Conservation (phyloP, 768 basidiomycete genomes). For the Dentipellis sp. region DNA sequence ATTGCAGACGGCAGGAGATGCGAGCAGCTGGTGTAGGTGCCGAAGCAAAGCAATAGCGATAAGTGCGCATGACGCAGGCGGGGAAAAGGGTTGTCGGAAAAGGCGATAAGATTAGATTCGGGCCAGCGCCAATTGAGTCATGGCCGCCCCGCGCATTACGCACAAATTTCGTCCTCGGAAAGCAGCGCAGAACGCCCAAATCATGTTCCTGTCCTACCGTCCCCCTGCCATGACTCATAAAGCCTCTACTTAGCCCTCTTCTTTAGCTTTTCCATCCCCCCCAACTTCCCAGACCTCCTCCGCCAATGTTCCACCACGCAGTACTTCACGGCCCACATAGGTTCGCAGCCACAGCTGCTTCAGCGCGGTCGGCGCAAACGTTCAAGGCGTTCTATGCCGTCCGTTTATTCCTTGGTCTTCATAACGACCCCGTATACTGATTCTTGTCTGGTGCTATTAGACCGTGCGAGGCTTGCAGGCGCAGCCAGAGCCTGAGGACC, state of each 20-base stretch:
- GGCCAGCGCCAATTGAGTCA: not conserved
- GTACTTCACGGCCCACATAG: conserved; percentile 21
- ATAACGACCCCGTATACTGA: not conserved
- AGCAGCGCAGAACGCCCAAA: not conserved
- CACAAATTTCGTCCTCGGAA: not conserved
- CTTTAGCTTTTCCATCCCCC: not conserved
- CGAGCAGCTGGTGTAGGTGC: too few species aligned
- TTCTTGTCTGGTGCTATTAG: not conserved
- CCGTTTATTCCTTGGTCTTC: conserved; percentile 16
- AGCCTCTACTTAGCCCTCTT: not conserved
- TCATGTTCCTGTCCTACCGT: conserved; percentile 2
- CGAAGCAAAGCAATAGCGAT: not conserved
- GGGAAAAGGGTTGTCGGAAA: not conserved
- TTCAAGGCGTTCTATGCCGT: conserved; percentile 52
- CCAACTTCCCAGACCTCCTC: not conserved
- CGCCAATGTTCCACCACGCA: conserved; percentile 14
- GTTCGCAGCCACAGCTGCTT: conserved; percentile 14
- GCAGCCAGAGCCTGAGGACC: conserved; percentile 1
- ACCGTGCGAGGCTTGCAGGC: conserved; percentile 9
- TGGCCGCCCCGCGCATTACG: not conserved
- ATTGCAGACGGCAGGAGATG: not conserved
- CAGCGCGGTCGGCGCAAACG: conserved; percentile 22
- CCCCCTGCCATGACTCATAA: not conserved
- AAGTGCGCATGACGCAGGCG: not conserved
- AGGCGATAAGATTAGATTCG: not conserved